phyloP scores from a whole-genome alignment of 2,329 filamentous ascomycete genomes.

The Aspergillus fumigatus region DNA sequence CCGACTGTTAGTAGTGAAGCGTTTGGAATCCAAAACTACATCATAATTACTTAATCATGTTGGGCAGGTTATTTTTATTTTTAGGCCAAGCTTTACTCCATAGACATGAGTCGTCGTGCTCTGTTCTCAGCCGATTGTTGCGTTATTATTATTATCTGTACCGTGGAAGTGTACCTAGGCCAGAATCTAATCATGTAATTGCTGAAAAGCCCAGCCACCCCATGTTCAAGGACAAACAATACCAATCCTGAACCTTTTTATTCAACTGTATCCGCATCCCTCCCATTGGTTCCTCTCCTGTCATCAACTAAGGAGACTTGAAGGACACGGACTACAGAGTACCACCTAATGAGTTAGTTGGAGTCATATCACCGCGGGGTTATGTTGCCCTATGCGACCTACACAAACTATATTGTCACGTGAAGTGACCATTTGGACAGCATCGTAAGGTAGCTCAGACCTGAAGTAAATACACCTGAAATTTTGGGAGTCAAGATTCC shows the following conservation, averaged over 20 bases:
- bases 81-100: neutral
- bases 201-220: neutral
- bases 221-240: neutral
- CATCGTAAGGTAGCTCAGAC: too few relatives aligned
- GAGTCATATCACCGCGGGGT: too few relatives aligned
- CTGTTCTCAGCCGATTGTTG: neutral
- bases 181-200: neutral
- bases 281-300: neutral
- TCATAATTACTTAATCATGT: neutral
- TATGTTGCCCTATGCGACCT: too few relatives aligned
- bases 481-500: too few relatives aligned
- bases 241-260: neutral
- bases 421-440: too few relatives aligned
- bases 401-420: too few relatives aligned
- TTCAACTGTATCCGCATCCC: neutral
- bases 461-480: too few relatives aligned
- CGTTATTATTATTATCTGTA: neutral
- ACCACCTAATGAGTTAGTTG: too few relatives aligned
- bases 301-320: neutral
- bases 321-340: neutral
- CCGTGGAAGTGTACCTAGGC: neutral
- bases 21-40: neutral
- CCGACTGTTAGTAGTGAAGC: neutral
- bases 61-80: neutral
- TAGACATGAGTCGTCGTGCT: neutral